phyloP scores from a whole-genome alignment of 2,329 filamentous ascomycete genomes.

The Tolypocladium ovalisporum region DNA sequence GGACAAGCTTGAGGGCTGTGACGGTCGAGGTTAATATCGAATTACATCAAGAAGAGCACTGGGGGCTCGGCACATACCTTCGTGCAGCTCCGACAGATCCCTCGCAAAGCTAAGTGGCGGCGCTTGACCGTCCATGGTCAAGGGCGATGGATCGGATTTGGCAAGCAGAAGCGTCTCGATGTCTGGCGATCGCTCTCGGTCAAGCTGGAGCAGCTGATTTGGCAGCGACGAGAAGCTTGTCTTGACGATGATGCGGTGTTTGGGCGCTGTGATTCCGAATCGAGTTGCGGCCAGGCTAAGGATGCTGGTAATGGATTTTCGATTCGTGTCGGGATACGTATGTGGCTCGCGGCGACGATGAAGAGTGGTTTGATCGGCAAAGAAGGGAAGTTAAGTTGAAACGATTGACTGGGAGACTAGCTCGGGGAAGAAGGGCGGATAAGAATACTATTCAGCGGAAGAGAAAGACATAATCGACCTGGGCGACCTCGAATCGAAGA shows the following conservation, averaged over 20 bases:
- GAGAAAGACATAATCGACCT: constrained; percentile 24
- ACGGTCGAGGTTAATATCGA: not conserved
- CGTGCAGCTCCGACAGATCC: constrained; percentile 18
- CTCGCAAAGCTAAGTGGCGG: constrained; percentile 8
- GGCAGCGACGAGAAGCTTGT: not conserved
- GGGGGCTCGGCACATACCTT: constrained; percentile 13
- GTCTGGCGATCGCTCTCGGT: not conserved
- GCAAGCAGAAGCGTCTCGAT: not conserved
- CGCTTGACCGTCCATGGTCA: not conserved
- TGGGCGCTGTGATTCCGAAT: not conserved
- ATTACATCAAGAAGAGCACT: not conserved
- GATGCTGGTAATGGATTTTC: not conserved
- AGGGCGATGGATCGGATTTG: not conserved
- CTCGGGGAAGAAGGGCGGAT: constrained; percentile 7
- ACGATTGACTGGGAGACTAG: constrained; percentile 13
- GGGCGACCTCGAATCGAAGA: constrained; percentile 8
- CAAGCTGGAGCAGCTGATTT: not conserved
- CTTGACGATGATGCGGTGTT: not conserved
- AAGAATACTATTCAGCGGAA: constrained; percentile 12
- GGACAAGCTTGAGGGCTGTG: constrained; percentile 24
- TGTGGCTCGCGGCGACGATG: not conserved
- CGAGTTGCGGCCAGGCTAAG: not conserved
- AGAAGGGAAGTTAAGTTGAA: constrained; percentile 14
- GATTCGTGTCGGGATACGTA: not conserved
- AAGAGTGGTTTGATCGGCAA: not conserved